Evolutionary conservation across 1,284 basidiomycete genomes (phyloP), one percentile per base, ranked within the genome.

Genomic region (Sphaerobolus stellatus): DNA sequence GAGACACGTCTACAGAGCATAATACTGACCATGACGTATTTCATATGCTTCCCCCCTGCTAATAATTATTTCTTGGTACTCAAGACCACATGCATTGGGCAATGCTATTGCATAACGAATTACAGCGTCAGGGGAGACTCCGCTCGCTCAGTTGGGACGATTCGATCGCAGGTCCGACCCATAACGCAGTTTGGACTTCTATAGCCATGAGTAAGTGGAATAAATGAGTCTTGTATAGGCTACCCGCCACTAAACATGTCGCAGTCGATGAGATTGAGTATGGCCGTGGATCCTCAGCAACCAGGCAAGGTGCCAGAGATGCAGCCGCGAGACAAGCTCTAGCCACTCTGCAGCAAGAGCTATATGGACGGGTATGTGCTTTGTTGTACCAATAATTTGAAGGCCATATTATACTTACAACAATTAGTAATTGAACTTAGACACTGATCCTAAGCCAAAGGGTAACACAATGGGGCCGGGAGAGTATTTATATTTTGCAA

Each of bases 101-200:
- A 1, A 53, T 53, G 52, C 45, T 16, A 8, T 33, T 53, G 20
- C 52, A 53, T 33, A 53, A 53, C 24, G 52, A 53, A 38, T 30
- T 53, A 27, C 52, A 53, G 31, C 41, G 52, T 6, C 52, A 48
- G 34, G 45, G 52, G 27, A 30, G 52, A 36, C 44, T 53, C 20
- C 7, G 34, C 9, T 2, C 29, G n/a, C 25, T 53, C 31, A 40
- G 2, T 22, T 48, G 45, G 52, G 52, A 53, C 22, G 44, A 48
- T n/a, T 30, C 36, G 27, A 28, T 8, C 13, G n/a, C 8, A 31
- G 51, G 51, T 24, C 51, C 51, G 5, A 28, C 13, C 7, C 52
- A 53, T 25, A 31, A 53, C 8, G 51, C 22, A 3, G 22, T 53
- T 20, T 53, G 52, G 52, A 53, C 52, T 4, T 47, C 43, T 4